Conservation (phyloP, 176 grass and related monocot genomes). For the Carex pumila region DNA sequence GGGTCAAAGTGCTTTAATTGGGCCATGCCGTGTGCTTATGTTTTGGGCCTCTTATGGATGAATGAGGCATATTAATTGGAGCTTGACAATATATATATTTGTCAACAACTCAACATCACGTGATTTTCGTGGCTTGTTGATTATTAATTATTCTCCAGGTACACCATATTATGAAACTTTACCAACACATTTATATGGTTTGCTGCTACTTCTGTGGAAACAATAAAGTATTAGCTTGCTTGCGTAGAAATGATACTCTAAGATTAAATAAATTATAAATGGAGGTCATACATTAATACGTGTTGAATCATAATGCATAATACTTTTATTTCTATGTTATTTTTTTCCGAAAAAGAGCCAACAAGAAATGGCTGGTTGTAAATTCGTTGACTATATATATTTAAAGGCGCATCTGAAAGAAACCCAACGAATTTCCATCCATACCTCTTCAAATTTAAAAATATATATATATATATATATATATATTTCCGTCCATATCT, state of each 20-base stretch:
- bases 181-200: background rate
- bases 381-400: no score
- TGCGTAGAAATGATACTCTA: background rate
- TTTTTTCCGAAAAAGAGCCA: background rate
- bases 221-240: background rate
- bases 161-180: background rate
- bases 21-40: no score
- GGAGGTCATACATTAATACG: background rate
- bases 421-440: background rate
- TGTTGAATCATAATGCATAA: background rate
- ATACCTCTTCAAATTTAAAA: no score
- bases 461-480: no score
- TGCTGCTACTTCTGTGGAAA: background rate
- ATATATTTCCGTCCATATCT: no score
- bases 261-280: background rate
- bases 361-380: background rate
- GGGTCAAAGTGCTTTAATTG: no score
- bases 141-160: background rate
- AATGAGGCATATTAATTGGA: no score
- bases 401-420: background rate
- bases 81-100: background rate
- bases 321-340: background rate
- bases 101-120: background rate
- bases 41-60: no score
- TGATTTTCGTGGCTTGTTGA: background rate